A percentile compares a stretch with the other conserved stretches of the same genome.
Conservation (phyloP, 2,329 filamentous ascomycete genomes). For the Apiospora pterosperma region DNA sequence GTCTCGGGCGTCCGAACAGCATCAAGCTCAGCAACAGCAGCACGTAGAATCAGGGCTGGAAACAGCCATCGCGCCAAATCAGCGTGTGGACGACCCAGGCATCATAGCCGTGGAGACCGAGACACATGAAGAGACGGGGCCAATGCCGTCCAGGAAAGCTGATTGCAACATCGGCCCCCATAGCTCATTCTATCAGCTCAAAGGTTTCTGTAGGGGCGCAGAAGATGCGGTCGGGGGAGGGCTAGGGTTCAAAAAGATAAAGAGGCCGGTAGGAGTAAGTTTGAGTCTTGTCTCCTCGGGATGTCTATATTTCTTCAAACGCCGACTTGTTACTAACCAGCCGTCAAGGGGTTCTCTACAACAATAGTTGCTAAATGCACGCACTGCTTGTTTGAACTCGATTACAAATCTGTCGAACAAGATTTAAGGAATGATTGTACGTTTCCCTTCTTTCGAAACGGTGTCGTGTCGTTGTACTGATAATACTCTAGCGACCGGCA, state of each 20-base stretch:
- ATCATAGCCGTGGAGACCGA: conserved; percentile 34
- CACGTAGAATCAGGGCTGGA: conserved; percentile 8
- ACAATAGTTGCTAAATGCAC: conserved; percentile 48
- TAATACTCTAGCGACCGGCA: conserved; percentile 37
- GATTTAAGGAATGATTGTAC: conserved; percentile 47
- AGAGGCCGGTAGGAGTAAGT: conserved; percentile 42
- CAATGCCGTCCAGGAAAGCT: conserved; percentile 19
- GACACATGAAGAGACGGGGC: conserved; percentile 11
- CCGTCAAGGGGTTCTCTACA: conserved; percentile 37
- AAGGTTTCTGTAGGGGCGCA: conserved; percentile 54
- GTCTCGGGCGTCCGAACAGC: background rate
- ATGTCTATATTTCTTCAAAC: background rate
- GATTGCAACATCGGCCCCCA: conserved; percentile 40
- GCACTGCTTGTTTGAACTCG: conserved; percentile 50
- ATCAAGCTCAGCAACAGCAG: conserved; percentile 6
- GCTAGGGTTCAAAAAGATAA: conserved; percentile 47
- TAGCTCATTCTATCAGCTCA: conserved; percentile 50
- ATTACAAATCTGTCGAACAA: conserved; percentile 48
- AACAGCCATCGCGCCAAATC: background rate
- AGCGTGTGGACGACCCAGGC: conserved; percentile 24
- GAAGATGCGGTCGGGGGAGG: conserved; percentile 46
- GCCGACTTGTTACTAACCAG: background rate
- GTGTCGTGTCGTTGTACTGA: conserved; percentile 7
- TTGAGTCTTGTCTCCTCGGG: background rate
- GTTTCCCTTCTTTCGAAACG: background rate